Evolutionary conservation across 805 yeast species (phyloP).

Genomic region (Candida jianshihensis): DNA sequence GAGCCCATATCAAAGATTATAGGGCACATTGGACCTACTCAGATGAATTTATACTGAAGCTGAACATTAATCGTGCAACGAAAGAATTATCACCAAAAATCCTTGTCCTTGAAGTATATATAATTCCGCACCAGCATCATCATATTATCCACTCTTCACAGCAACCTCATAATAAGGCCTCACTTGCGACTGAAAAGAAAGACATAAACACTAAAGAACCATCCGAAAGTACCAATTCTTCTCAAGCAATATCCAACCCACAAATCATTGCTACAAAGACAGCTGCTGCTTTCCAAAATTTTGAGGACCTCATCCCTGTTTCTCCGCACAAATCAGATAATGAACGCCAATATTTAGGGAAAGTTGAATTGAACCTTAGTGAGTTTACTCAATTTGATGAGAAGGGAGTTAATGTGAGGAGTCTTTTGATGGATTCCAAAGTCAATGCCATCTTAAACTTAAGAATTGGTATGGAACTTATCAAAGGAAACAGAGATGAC

Average conservation of each 20-base stretch:
- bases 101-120: slow-evolving; percentile 37
- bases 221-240: too few species aligned
- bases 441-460: slow-evolving; percentile 73
- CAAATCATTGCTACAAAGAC: too few species aligned
- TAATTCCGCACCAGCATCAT: slow-evolving; percentile 24
- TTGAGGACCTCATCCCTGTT: slow-evolving; percentile 1
- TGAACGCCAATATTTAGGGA: slow-evolving; percentile 49
- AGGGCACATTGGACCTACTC: slow-evolving; percentile 42
- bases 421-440: slow-evolving; percentile 69
- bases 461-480: slow-evolving; percentile 42
- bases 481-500: slow-evolving; percentile 38
- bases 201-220: too few species aligned
- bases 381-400: slow-evolving; percentile 54
- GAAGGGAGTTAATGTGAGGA: slow-evolving; percentile 43
- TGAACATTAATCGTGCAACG: slow-evolving; percentile 29
- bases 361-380: slow-evolving; percentile 57
- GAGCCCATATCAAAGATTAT: slow-evolving; percentile 41
- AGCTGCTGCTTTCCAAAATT: slow-evolving; percentile 3
- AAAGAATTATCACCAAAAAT: slow-evolving; percentile 28
- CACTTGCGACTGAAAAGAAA: not conserved
- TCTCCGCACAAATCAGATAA: slow-evolving; percentile 3
- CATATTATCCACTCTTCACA: not conserved
- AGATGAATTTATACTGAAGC: slow-evolving; percentile 29
- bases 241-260: not conserved
- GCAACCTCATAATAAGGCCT: not conserved